Evolutionary conservation across 768 basidiomycete genomes (phyloP).

Genomic region (Vararia minispora): DNA sequence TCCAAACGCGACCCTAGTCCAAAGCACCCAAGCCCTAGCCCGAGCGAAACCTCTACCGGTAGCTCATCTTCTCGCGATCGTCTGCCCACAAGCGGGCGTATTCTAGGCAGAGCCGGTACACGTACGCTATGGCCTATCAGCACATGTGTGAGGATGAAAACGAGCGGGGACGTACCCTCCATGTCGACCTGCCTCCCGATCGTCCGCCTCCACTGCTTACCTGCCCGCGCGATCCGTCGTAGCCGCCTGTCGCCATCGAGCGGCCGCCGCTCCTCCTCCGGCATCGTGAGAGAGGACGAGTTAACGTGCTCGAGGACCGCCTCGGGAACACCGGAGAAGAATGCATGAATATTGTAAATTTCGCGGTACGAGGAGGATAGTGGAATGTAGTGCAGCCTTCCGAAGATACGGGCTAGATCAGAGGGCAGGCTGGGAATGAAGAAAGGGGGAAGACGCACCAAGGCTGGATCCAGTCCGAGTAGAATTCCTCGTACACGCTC

Average conservation of each 20-base stretch:
- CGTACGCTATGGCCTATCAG: slow-evolving; percentile 48
- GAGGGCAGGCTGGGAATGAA: not conserved
- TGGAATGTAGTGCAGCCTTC: slow-evolving; percentile 91
- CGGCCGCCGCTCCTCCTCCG: slow-evolving; percentile 24
- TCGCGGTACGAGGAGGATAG: slow-evolving; percentile 79
- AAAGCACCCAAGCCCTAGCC: too few relatives aligned
- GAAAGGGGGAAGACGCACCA: slow-evolving; percentile 38
- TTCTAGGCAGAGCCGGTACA: slow-evolving; percentile 80
- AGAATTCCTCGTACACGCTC: slow-evolving; percentile 87
- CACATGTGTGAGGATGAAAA: slow-evolving; percentile 2
- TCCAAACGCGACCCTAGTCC: too few relatives aligned
- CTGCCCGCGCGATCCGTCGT: slow-evolving; percentile 77
- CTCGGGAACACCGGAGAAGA: slow-evolving; percentile 77
- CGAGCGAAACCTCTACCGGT: too few relatives aligned
- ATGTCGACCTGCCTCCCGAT: slow-evolving; percentile 80
- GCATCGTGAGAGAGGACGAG: slow-evolving; percentile 28
- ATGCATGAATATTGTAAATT: slow-evolving; percentile 89
- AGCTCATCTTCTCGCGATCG: slow-evolving; percentile 65
- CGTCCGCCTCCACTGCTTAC: slow-evolving; percentile 86
- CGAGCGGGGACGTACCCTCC: slow-evolving; percentile 54
- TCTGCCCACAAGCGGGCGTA: slow-evolving; percentile 81
- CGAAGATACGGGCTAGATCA: slow-evolving; percentile 1
- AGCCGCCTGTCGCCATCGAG: slow-evolving; percentile 62
- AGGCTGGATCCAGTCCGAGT: slow-evolving; percentile 85
- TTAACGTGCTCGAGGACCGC: slow-evolving; percentile 45